These are phyloP conservation scores for Vitis rupestris DNA, from an alignment of 164 flowering plant genomes.

Conservation along the genomic window DNA sequence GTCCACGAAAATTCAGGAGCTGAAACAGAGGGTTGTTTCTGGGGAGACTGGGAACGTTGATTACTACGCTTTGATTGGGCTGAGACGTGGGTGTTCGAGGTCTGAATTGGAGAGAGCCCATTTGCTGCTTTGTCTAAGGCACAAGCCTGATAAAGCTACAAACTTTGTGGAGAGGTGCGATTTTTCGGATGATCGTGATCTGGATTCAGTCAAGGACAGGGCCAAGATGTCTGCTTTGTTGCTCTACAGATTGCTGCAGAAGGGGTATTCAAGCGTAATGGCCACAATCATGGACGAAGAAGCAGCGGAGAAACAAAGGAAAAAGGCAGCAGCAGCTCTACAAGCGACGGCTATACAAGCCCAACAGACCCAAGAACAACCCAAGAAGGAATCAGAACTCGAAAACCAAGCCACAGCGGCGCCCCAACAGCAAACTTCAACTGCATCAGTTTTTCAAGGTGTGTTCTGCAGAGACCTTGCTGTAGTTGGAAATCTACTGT, in stretches of 20 bases:
- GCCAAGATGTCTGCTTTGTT: constrained; percentile 80
- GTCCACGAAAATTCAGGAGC: constrained; percentile 50
- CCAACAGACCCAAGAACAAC: constrained; percentile 17
- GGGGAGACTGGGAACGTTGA: constrained; percentile 80
- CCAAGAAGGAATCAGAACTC: constrained; percentile 6
- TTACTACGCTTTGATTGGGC: constrained; percentile 72
- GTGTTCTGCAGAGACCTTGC: constrained; percentile 89
- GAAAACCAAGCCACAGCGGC: background rate
- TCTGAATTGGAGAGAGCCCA: constrained; percentile 88
- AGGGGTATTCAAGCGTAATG: constrained; percentile 68
- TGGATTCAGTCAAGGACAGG: constrained; percentile 70
- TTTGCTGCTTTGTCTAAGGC: constrained; percentile 58
- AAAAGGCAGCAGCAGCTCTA: constrained; percentile 49
- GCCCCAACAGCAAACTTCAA: background rate
- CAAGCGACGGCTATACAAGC: constrained; percentile 36
- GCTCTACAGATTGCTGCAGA: constrained; percentile 78
- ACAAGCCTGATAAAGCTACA: constrained; percentile 75
- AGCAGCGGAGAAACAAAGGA: constrained; percentile 60
- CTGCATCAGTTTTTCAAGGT: constrained; percentile 59
- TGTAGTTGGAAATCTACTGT: constrained; percentile 66
- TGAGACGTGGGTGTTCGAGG: constrained; percentile 81
- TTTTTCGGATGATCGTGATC: constrained; percentile 61
- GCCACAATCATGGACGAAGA: constrained; percentile 68
- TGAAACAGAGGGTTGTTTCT: constrained; percentile 63
- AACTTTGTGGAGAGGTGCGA: constrained; percentile 77